These are phyloP conservation scores for Bipolaris zeicola DNA, from an alignment of 2,329 filamentous ascomycete species.

Conservation along the genomic window DNA sequence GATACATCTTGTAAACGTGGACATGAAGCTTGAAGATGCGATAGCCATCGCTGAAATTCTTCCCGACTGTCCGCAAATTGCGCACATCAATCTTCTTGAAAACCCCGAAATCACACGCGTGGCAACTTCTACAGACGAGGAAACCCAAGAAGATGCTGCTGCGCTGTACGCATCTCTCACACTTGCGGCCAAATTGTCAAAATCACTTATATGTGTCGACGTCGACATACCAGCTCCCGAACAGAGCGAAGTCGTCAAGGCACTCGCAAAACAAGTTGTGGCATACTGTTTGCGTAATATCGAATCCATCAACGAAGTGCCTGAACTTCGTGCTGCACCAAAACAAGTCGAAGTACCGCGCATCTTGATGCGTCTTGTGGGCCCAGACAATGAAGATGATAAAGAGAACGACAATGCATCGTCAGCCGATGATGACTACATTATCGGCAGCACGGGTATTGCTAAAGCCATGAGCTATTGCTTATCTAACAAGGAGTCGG, in stretches of 20 bases:
- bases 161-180: slow-evolving; percentile 91
- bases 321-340: slow-evolving; percentile 58
- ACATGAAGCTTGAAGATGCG: slow-evolving; percentile 82
- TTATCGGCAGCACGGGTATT: slow-evolving; percentile 92
- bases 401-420: slow-evolving; percentile 65
- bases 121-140: slow-evolving; percentile 76
- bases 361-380: slow-evolving; percentile 84
- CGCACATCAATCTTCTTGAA: slow-evolving; percentile 84
- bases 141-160: slow-evolving; percentile 87
- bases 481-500: slow-evolving; percentile 76
- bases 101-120: slow-evolving; percentile 75
- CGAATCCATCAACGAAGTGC: slow-evolving; percentile 74
- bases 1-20: slow-evolving; percentile 84
- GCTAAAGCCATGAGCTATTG: slow-evolving; percentile 93
- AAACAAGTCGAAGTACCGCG: slow-evolving; percentile 72
- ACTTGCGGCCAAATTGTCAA: slow-evolving; percentile 82
- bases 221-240: slow-evolving; percentile 83
- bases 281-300: slow-evolving; percentile 93
- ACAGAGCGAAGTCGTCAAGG: slow-evolving; percentile 89
- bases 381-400: slow-evolving; percentile 63
- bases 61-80: slow-evolving; percentile 79
- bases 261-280: slow-evolving; percentile 90
- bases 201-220: slow-evolving; percentile 84
- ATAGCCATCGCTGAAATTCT: slow-evolving; percentile 90
- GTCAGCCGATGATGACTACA: slow-evolving; percentile 87